A percentile compares a stretch with the other conserved stretches of the same genome.
Evolutionary conservation across 2,329 filamentous ascomycete species (phyloP).

Genomic region (Fusarium nanum): DNA sequence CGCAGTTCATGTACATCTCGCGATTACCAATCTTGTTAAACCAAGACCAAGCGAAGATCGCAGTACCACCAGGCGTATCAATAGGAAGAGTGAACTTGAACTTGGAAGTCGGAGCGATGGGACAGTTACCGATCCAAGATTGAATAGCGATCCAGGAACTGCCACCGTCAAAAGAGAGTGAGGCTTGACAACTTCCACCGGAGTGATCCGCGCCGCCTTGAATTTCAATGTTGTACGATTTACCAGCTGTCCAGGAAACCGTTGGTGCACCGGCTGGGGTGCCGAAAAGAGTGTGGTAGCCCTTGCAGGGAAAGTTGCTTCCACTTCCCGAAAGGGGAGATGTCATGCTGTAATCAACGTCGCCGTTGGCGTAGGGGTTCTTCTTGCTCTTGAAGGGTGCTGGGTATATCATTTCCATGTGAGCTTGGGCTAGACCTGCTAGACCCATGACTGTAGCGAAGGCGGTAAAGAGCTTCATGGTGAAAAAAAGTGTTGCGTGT

Average conservation of each 20-base stretch:
- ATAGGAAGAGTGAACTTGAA: constrained; percentile 75
- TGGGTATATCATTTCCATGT: constrained; percentile 67
- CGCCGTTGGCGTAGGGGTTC: constrained; percentile 58
- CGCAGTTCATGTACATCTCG: constrained; percentile 90
- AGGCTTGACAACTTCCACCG: constrained; percentile 81
- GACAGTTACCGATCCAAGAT: constrained; percentile 66
- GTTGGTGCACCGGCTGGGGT: constrained; percentile 63
- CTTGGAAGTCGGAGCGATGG: constrained; percentile 55
- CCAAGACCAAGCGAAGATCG: constrained; percentile 80
- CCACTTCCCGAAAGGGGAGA: constrained; percentile 70
- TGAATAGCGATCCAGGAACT: constrained; percentile 74
- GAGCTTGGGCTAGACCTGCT: constrained; percentile 58
- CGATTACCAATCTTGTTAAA: constrained; percentile 81
- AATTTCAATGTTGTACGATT: constrained; percentile 71
- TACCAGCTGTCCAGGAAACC: constrained; percentile 72
- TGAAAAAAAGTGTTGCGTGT: not conserved
- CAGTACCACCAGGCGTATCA: constrained; percentile 57
- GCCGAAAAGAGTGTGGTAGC: constrained; percentile 62
- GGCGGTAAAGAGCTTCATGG: constrained; percentile 23
- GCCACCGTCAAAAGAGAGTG: constrained; percentile 78
- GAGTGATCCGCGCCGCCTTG: constrained; percentile 70
- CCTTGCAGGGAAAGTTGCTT: constrained; percentile 81
- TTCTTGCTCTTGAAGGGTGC: constrained; percentile 63
- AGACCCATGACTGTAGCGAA: constrained; percentile 56
- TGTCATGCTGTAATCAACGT: constrained; percentile 78